Conservation (phyloP, 1,284 basidiomycete genomes). For the Moesziomyces sp. region DNA sequence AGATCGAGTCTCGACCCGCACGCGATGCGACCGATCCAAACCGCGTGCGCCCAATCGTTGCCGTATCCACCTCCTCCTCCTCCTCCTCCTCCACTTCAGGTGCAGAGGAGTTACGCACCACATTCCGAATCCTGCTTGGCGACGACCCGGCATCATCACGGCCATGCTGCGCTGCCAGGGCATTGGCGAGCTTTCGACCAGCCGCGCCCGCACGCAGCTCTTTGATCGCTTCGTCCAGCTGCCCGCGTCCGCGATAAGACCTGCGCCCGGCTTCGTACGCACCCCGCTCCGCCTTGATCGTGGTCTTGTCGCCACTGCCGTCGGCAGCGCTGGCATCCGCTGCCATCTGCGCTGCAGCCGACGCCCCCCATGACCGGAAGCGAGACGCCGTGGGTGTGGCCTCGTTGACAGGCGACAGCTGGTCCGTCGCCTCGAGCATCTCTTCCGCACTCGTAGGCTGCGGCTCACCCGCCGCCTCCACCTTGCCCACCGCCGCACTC, state of each 20-base stretch:
- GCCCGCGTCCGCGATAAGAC: constrained; percentile 48
- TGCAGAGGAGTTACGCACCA: constrained; percentile 2
- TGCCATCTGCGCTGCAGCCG: constrained; percentile 19
- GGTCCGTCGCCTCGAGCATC: constrained; percentile 13
- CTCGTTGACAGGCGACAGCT: constrained; percentile 27
- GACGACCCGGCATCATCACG: constrained; percentile 3
- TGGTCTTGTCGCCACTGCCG: constrained; percentile 1
- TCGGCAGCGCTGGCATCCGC: background rate
- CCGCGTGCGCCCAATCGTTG: constrained; percentile 20
- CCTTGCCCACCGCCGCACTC: background rate
- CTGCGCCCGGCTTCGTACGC: constrained; percentile 13
- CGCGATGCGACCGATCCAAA: constrained; percentile 3
- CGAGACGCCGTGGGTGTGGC: constrained; percentile 46
- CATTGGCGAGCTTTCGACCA: constrained; percentile 27
- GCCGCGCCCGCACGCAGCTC: constrained; percentile 46
- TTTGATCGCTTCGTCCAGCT: constrained; percentile 59
- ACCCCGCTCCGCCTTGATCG: constrained; percentile 5
- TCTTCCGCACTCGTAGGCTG: constrained; percentile 5
- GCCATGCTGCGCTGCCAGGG: background rate
- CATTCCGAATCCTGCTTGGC: constrained; percentile 6
- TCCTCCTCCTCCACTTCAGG: constrained; percentile 8
- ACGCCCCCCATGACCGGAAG: constrained; percentile 35
- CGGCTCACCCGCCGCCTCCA: background rate
- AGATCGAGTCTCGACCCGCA: constrained; percentile 9
- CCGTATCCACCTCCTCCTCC: constrained; percentile 1